A percentile compares a stretch with the other conserved stretches of the same genome.
phyloP scores from a whole-genome alignment of 2,329 filamentous ascomycete species.

The Paecilomyces dactylethromorphus region DNA sequence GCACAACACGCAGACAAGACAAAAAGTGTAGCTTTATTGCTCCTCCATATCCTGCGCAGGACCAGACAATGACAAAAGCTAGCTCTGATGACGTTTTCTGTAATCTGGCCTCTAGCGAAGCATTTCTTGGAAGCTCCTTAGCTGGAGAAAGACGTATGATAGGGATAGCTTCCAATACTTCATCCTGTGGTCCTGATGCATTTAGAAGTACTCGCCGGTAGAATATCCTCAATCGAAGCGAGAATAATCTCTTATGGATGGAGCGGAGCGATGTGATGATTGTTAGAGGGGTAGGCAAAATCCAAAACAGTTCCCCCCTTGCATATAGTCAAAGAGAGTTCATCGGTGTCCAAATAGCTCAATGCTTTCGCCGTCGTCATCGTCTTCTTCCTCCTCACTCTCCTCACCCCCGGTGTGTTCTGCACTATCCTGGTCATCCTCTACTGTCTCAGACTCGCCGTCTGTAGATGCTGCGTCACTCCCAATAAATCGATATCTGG shows the following conservation, averaged over 20 bases:
- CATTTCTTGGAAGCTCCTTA: no score
- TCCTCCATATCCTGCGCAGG: no score
- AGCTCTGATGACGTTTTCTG: no score
- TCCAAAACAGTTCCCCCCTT: background rate
- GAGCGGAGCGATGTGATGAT: background rate
- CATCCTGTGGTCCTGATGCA: no score
- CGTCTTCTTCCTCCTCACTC: constrained; percentile 41
- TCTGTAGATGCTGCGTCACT: constrained; percentile 20
- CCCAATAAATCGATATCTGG: constrained; percentile 29
- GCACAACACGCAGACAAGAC: no score
- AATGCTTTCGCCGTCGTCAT: constrained; percentile 42
- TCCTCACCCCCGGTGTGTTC: constrained; percentile 47
- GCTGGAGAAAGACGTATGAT: no score
- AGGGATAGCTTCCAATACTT: no score
- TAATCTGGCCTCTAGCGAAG: no score
- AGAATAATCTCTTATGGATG: background rate
- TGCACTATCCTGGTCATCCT: constrained; percentile 24
- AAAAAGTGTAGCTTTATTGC: no score
- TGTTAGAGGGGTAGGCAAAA: background rate
- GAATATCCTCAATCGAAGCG: background rate
- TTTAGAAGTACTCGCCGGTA: background rate
- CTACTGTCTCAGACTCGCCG: constrained; percentile 18
- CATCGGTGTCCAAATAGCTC: constrained; percentile 49
- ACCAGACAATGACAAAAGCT: no score
- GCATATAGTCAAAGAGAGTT: constrained; percentile 8